A percentile compares a stretch with the other conserved stretches of the same genome.
These are phyloP conservation scores for Aspergillus sclerotiicarbonarius DNA, from an alignment of 495 filamentous ascomycete genomes.

Conservation along the genomic window DNA sequence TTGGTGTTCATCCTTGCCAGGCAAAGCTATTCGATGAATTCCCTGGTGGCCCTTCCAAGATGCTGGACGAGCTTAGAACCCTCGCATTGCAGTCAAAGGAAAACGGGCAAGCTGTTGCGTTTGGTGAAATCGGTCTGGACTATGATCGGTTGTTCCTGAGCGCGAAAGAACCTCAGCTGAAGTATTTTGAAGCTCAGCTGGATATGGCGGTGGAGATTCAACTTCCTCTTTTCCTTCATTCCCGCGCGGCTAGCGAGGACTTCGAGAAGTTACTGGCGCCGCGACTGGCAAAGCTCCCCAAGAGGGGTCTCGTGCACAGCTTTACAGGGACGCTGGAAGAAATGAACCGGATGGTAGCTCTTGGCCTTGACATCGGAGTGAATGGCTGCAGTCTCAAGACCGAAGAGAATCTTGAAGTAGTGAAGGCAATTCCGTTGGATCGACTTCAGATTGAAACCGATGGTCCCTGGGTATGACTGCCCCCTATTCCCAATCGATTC, in stretches of 20 bases:
- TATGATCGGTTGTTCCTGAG: conserved; percentile 87
- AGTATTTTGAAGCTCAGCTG: conserved; percentile 79
- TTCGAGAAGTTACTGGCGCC: conserved; percentile 65
- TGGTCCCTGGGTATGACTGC: conserved; percentile 69
- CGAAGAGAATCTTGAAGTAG: conserved; percentile 79
- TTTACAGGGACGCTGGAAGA: conserved; percentile 86
- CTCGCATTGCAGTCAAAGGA: conserved; percentile 51
- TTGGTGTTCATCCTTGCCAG: conserved; percentile 90
- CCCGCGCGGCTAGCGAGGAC: conserved; percentile 75
- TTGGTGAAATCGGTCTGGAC: conserved; percentile 94
- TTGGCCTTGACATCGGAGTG: conserved; percentile 80
- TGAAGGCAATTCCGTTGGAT: conserved; percentile 69
- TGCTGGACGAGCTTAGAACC: conserved; percentile 59
- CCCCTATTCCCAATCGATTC: neutral
- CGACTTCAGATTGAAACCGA: conserved; percentile 89
- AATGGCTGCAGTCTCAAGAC: conserved; percentile 95
- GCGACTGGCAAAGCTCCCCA: conserved; percentile 56
- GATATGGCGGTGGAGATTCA: conserved; percentile 74
- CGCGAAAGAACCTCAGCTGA: conserved; percentile 71
- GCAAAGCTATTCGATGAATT: conserved; percentile 65
- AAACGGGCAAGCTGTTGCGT: conserved; percentile 64
- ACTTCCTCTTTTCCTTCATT: conserved; percentile 87
- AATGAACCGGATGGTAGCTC: conserved; percentile 68
- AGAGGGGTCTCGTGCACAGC: conserved; percentile 79
- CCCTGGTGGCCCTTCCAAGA: conserved; percentile 51